Evolutionary conservation across 176 grass and related monocot genomes (phyloP).

Genomic region (Ananas comosus): DNA sequence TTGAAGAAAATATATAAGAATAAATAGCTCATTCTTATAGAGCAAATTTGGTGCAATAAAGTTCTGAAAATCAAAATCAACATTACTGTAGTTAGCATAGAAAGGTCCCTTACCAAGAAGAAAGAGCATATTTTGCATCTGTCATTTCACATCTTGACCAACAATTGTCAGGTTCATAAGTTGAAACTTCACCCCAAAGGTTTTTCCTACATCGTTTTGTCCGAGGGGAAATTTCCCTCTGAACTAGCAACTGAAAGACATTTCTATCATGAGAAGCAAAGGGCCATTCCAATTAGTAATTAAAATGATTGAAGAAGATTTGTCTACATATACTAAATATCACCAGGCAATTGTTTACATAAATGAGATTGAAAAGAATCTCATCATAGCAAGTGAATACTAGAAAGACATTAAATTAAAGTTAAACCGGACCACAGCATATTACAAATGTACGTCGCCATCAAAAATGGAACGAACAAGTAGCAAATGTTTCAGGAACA

Average conservation of each 20-base stretch:
- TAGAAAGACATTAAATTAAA: background rate
- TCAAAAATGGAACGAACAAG: too few species aligned
- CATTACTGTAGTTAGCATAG: background rate
- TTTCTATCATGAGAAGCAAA: constrained; percentile 38
- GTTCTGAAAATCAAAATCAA: background rate
- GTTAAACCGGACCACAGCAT: too few species aligned
- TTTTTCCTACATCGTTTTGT: constrained; percentile 66
- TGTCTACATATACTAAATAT: background rate
- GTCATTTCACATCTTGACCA: constrained; percentile 40
- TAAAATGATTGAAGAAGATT: background rate
- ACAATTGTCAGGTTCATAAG: constrained; percentile 19
- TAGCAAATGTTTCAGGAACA: too few species aligned
- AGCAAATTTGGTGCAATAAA: background rate
- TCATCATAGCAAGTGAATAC: background rate
- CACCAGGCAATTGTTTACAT: background rate
- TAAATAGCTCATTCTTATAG: background rate
- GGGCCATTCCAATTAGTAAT: constrained; percentile 3
- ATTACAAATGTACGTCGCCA: too few species aligned
- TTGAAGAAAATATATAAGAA: constrained; percentile 1
- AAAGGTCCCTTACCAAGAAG: constrained; percentile 68
- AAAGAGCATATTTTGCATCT: constrained; percentile 67
- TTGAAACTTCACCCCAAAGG: constrained; percentile 40
- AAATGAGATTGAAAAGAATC: background rate
- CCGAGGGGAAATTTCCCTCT: constrained; percentile 73
- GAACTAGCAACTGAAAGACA: constrained; percentile 69